Conservation (phyloP, 306 rosid species). For the Neltuma alba region DNA sequence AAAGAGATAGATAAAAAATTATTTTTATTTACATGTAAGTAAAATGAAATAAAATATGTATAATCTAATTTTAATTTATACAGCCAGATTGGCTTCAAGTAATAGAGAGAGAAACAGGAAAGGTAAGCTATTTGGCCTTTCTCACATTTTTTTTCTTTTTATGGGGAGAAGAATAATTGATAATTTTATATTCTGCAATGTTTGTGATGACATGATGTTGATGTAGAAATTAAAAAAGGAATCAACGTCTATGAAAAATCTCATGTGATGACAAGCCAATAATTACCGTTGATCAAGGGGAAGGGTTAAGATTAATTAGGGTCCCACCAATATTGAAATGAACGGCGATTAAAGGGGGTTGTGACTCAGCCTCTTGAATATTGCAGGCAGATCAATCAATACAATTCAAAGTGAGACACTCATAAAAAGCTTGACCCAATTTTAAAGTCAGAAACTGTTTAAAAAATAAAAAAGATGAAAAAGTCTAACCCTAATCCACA, state of each 20-base stretch:
- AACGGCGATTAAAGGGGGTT: conserved; percentile 41
- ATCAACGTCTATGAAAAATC: conserved; percentile 2
- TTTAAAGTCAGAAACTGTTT: conserved; percentile 22
- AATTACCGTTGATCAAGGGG: conserved; percentile 50
- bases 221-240: background rate
- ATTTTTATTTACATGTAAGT: background rate
- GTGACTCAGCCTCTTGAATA: conserved; percentile 43
- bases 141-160: background rate
- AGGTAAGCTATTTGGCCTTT: conserved; percentile 16
- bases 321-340: conserved; percentile 33
- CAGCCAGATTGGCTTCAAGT: background rate
- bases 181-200: conserved; percentile 33
- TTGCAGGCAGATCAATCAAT: conserved; percentile 31
- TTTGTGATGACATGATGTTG: conserved; percentile 59
- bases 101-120: conserved; percentile 31
- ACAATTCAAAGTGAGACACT: background rate
- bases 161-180: conserved; percentile 21
- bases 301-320: conserved; percentile 24
- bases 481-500: conserved; percentile 11
- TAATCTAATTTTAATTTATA: no score
- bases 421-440: conserved; percentile 24
- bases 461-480: background rate
- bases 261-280: conserved; percentile 42
- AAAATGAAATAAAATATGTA: background rate
- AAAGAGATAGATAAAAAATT: background rate